A percentile compares a stretch with the other conserved stretches of the same genome.
These are phyloP conservation scores for Pythium rhizo-oryzae DNA, from an alignment of 352 stramenopile genomes.

Conservation along the genomic window DNA sequence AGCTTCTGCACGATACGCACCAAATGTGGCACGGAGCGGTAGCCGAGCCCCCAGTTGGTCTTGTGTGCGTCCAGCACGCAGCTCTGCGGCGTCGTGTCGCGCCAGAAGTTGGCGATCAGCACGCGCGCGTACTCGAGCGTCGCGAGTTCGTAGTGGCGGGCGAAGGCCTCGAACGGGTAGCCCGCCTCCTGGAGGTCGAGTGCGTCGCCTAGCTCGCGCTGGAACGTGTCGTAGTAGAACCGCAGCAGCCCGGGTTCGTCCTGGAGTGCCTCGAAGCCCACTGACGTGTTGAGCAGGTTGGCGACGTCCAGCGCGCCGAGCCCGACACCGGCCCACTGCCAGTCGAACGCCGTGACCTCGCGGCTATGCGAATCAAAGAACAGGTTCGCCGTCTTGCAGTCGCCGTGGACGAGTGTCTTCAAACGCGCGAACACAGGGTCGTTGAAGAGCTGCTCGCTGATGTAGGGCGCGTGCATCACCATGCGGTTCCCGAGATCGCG, in stretches of 20 bases:
- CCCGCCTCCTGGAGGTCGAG: background rate
- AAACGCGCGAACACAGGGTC: slow-evolving; percentile 26
- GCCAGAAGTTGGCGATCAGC: slow-evolving; percentile 69
- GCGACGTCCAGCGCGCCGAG: slow-evolving; percentile 66
- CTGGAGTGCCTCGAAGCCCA: slow-evolving; percentile 50
- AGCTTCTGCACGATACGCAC: slow-evolving; percentile 58
- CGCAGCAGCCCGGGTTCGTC: slow-evolving; percentile 43
- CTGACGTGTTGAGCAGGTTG: slow-evolving; percentile 71
- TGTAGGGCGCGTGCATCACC: slow-evolving; percentile 49
- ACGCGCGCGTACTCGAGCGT: slow-evolving; percentile 69
- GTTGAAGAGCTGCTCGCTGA: slow-evolving; percentile 46
- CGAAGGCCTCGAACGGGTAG: slow-evolving; percentile 57
- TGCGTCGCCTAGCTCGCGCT: slow-evolving; percentile 20
- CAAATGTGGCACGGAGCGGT: slow-evolving; percentile 65
- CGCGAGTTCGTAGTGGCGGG: slow-evolving; percentile 60
- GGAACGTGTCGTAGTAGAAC: slow-evolving; percentile 58
- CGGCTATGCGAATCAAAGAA: slow-evolving; percentile 54
- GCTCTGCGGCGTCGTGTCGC: slow-evolving; percentile 44
- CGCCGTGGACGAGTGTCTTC: slow-evolving; percentile 60
- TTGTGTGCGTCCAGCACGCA: slow-evolving; percentile 43
- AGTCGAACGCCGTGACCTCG: slow-evolving; percentile 68
- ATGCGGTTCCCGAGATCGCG: slow-evolving; percentile 46
- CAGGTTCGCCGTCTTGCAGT: slow-evolving; percentile 76
- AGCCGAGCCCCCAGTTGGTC: slow-evolving; percentile 72
- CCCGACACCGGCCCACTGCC: slow-evolving; percentile 70